phyloP scores from a whole-genome alignment of 331 rosid species.

The Acacia concinna region DNA sequence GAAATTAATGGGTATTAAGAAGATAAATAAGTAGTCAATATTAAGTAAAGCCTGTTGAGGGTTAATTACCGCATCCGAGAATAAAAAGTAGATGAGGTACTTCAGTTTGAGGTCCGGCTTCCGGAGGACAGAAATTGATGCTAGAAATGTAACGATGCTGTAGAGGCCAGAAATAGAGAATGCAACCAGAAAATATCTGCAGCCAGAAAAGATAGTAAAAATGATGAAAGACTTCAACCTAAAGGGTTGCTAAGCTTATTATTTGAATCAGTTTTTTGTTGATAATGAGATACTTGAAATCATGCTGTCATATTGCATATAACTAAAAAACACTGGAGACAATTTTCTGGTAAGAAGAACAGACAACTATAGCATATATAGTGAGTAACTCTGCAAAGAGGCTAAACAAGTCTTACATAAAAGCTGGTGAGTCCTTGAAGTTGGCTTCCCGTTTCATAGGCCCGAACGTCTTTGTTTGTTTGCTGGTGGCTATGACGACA shows the following conservation, averaged over 20 bases:
- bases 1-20: neutral
- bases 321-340: neutral
- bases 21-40: neutral
- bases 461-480: conserved; percentile 39
- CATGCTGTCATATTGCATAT: neutral
- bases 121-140: conserved; percentile 52
- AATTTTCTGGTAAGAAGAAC: neutral
- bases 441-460: conserved; percentile 40
- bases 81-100: conserved; percentile 48
- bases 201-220: neutral
- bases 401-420: conserved; percentile 41
- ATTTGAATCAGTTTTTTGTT: neutral
- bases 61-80: conserved; percentile 67
- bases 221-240: neutral
- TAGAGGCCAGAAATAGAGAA: conserved; percentile 75
- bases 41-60: neutral
- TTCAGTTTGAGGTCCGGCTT: conserved; percentile 53
- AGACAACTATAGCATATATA: neutral
- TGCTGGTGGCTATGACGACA: conserved; percentile 52
- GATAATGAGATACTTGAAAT: conserved; percentile 15
- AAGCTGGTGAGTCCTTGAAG: conserved; percentile 76
- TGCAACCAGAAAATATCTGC: conserved; percentile 89
- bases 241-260: conserved; percentile 1
- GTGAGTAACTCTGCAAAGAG: neutral
- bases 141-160: conserved; percentile 52